Evolutionary conservation across 768 basidiomycete species (phyloP).

Genomic region (Lactarius evosmus): DNA sequence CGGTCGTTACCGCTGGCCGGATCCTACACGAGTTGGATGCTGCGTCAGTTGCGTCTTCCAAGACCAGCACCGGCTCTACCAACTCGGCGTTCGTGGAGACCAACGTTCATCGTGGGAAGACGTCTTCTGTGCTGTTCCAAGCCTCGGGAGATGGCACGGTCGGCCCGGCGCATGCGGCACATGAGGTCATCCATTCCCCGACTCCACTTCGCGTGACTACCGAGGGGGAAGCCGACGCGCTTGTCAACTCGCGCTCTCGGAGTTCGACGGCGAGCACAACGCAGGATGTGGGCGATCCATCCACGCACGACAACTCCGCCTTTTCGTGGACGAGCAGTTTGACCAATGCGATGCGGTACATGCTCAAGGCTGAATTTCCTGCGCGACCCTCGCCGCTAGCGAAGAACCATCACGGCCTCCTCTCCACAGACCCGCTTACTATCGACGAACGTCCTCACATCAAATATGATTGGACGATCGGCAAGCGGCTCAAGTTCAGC

Average conservation of each 20-base stretch:
- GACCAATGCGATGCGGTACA: constrained; percentile 56
- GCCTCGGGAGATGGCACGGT: constrained; percentile 40
- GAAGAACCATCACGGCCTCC: constrained; percentile 50
- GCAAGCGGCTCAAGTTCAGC: constrained; percentile 69
- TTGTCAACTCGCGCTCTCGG: constrained; percentile 8
- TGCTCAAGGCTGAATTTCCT: constrained; percentile 42
- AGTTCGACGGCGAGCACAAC: constrained; percentile 19
- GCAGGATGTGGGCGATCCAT: constrained; percentile 10
- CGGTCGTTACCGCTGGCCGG: constrained; percentile 42
- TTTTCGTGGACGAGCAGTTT: constrained; percentile 54
- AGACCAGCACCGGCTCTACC: constrained; percentile 25
- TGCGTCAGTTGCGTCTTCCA: constrained; percentile 30
- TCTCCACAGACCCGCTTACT: constrained; percentile 37
- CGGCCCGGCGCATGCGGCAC: constrained; percentile 26
- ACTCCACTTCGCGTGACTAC: neutral
- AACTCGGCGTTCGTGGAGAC: constrained; percentile 37
- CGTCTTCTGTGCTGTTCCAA: constrained; percentile 40
- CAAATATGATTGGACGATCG: constrained; percentile 78
- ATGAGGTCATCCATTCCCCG: neutral
- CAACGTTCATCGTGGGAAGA: constrained; percentile 39
- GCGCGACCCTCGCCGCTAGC: constrained; percentile 36
- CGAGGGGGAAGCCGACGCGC: neutral
- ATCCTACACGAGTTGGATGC: constrained; percentile 46
- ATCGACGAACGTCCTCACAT: constrained; percentile 78
- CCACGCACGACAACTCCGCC: constrained; percentile 23